Base-by-base conservation (phyloP, 78 protist species). In the Diacronema lutheri region DNA sequence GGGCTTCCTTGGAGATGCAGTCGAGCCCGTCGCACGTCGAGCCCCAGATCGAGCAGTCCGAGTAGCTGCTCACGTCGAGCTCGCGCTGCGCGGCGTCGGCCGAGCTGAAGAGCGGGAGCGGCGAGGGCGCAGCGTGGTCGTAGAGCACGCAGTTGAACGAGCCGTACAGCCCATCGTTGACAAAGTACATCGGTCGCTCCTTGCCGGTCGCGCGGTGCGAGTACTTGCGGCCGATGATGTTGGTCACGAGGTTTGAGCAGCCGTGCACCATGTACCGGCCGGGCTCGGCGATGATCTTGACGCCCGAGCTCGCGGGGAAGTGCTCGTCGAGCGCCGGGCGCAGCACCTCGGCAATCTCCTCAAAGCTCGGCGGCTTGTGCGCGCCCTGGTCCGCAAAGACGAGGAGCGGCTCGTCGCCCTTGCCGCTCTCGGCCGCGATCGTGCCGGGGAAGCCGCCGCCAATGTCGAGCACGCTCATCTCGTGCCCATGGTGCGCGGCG, bases 391-490 rank as follows among this genome's bases (percentile, higher is more conserved):
- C n/a, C n/a, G n/a, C n/a, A n/a, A n/a, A n/a, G n/a, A n/a, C n/a
- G n/a, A n/a, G n/a, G n/a, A n/a, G n/a, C n/a, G n/a, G n/a, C n/a
- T n/a, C n/a, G n/a, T n/a, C n/a, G n/a, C n/a, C n/a, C n/a, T n/a
- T n/a, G n/a, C n/a, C n/a, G n/a, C n/a, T n/a, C n/a, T n/a, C n/a
- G n/a, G n/a, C n/a, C n/a, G n/a, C n/a, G n/a, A n/a, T n/a, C n/a
- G n/a, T n/a, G n/a, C 98, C 99, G 14, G 98, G 95, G 89, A 89
- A 97, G 83, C 99, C 99, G 55, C 99, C 99, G 33, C 99, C 99
- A 37, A 96, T 31, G 87, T 97, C 99, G 41, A 97, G 93, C 26
- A 97, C n/a, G 40, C 37, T 64, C 41, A 73, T 93, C 60, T 40
- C 93, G 86, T 86, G 65, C 91, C 91, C 40, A 23, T 2, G 29